phyloP scores from a whole-genome alignment of 805 yeast species.

The Kazachstania martiniae region DNA sequence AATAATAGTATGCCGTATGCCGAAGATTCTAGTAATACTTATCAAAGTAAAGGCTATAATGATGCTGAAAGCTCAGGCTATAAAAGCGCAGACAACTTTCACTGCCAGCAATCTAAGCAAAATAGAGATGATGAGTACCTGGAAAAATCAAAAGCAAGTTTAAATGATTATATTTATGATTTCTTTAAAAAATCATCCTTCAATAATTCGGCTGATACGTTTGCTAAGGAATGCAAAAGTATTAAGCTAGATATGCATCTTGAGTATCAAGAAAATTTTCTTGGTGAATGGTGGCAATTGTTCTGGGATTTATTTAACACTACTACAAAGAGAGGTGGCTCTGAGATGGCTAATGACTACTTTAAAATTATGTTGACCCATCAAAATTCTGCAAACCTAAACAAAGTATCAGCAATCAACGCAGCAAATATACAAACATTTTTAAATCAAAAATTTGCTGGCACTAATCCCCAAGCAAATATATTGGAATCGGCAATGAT shows the following conservation, averaged over 20 bases:
- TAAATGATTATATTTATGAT: conserved; percentile 76
- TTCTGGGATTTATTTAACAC: conserved; percentile 92
- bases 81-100: no score
- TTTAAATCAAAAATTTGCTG: conserved; percentile 29
- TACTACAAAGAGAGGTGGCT: conserved; percentile 52
- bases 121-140: not conserved
- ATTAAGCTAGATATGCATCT: no score
- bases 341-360: conserved; percentile 57
- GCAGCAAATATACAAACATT: conserved; percentile 37
- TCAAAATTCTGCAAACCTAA: conserved; percentile 48
- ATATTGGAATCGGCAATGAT: conserved; percentile 4
- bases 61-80: no score
- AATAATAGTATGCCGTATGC: no score
- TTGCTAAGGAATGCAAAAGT: conserved; percentile 68
- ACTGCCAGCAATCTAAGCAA: not conserved
- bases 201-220: conserved; percentile 59
- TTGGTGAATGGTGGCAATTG: conserved; percentile 92
- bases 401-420: conserved; percentile 33
- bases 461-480: conserved; percentile 25
- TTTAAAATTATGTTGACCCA: conserved; percentile 47
- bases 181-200: conserved; percentile 67
- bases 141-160: conserved; percentile 1
- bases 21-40: not conserved
- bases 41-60: no score
- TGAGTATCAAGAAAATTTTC: conserved; percentile 80